Percentiles rank a stretch among this genome's conserved stretches.
Conservation (phyloP, 352 stramenopile species). For the Globisporangium irregulare region DNA sequence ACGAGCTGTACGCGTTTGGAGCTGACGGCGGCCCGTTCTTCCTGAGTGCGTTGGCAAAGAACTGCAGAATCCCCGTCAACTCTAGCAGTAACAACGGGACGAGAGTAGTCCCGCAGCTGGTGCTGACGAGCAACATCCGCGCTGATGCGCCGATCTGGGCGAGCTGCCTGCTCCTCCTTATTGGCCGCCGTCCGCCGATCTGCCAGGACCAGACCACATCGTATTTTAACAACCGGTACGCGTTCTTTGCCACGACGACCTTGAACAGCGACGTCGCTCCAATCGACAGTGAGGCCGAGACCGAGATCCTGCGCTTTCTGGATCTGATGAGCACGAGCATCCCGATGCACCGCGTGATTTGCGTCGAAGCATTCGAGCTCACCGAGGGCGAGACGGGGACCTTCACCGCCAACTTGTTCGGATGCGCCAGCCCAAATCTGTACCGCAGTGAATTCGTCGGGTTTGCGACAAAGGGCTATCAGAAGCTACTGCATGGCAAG, state of each 20-base stretch:
- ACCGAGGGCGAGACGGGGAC: neutral
- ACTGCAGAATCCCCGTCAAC: constrained; percentile 15
- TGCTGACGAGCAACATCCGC: constrained; percentile 23
- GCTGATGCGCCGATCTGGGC: constrained; percentile 24
- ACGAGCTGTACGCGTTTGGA: constrained; percentile 16
- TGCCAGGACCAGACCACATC: constrained; percentile 20
- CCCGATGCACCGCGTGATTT: constrained; percentile 17
- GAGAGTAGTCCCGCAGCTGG: constrained; percentile 17
- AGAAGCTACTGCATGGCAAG: constrained; percentile 13
- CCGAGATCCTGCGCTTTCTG: constrained; percentile 21
- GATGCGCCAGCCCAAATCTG: constrained; percentile 25
- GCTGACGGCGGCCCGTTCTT: constrained; percentile 19
- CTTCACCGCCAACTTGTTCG: constrained; percentile 19
- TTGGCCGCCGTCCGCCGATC: constrained; percentile 14
- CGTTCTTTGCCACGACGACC: neutral
- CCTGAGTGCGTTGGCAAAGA: constrained; percentile 18
- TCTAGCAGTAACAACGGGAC: constrained; percentile 15
- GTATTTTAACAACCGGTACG: constrained; percentile 21
- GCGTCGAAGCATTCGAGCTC: constrained; percentile 23
- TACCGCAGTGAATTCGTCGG: constrained; percentile 18
- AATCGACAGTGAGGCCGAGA: constrained; percentile 10
- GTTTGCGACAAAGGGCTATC: constrained; percentile 11
- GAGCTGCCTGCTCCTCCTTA: constrained; percentile 19
- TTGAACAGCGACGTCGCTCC: neutral
- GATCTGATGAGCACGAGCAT: constrained; percentile 21